These are phyloP conservation scores for Ophiostoma pallidulum DNA, from an alignment of 2,329 filamentous ascomycete species.

Conservation along the genomic window DNA sequence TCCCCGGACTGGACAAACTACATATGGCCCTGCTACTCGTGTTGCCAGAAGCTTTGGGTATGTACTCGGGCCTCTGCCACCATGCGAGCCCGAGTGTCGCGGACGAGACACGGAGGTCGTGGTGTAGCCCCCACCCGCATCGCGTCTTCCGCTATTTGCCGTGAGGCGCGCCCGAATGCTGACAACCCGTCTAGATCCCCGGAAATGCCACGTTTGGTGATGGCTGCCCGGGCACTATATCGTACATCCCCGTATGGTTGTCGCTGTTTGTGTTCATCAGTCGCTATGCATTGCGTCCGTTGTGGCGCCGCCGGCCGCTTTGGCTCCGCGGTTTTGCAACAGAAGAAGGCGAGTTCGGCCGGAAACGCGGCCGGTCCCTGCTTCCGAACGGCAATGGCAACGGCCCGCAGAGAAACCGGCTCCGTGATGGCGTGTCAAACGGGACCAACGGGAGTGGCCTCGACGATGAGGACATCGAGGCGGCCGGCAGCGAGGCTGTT, in stretches of 20 bases:
- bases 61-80: conserved; percentile 10
- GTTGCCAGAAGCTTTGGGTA: conserved; percentile 26
- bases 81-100: no score
- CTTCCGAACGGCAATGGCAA: background rate
- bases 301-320: conserved; percentile 24
- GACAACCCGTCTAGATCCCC: conserved; percentile 20
- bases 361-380: background rate
- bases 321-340: conserved; percentile 28
- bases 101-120: no score
- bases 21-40: conserved; percentile 25
- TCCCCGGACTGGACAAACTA: conserved; percentile 10
- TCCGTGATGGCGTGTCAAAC: no score
- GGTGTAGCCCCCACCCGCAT: background rate
- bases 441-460: no score
- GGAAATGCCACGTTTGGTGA: conserved; percentile 22
- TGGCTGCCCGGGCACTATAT: conserved; percentile 24
- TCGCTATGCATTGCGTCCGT: conserved; percentile 23
- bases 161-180: no score
- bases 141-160: background rate
- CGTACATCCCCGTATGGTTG: conserved; percentile 24
- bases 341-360: conserved; percentile 18
- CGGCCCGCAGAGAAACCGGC: no score
- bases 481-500: background rate
- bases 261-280: conserved; percentile 23
- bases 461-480: conserved; percentile 3